Conservation (phyloP, 768 basidiomycete genomes). For the Tricholoma sp. region DNA sequence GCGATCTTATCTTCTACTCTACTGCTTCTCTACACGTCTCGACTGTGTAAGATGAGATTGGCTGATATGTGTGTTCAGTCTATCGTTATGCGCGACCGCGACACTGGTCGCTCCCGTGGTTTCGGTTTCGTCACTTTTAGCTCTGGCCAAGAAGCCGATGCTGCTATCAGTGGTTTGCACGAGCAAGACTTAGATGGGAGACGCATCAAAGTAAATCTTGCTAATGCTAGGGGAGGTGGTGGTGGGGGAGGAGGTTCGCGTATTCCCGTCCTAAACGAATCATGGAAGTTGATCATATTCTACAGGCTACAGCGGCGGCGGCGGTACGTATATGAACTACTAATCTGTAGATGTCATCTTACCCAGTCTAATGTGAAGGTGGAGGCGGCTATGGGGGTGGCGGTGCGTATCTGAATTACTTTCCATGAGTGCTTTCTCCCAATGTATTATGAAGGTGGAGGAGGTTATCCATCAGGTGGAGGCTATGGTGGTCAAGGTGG, state of each 20-base stretch:
- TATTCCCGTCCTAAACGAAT: neutral
- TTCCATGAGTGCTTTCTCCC: neutral
- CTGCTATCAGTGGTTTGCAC: slow-evolving; percentile 73
- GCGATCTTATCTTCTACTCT: slow-evolving; percentile 44
- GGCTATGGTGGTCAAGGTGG: neutral
- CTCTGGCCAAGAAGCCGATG: slow-evolving; percentile 58
- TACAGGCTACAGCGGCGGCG: slow-evolving; percentile 16
- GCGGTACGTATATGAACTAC: slow-evolving; percentile 1
- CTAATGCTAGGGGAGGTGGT: slow-evolving; percentile 62
- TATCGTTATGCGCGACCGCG: slow-evolving; percentile 98
- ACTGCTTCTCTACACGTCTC: slow-evolving; percentile 16
- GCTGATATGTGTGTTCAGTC: slow-evolving; percentile 54
- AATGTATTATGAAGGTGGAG: neutral
- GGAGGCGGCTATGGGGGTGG: slow-evolving; percentile 6
- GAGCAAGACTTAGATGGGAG: slow-evolving; percentile 94
- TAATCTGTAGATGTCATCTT: neutral
- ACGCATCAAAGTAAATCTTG: slow-evolving; percentile 83
- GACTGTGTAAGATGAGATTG: slow-evolving; percentile 28
- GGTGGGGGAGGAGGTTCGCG: slow-evolving; percentile 33
- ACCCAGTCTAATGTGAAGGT: neutral
- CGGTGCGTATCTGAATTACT: neutral
- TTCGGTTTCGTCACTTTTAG: slow-evolving; percentile 92
- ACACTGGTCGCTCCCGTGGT: slow-evolving; percentile 94
- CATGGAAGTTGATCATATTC: neutral
- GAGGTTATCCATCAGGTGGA: neutral